phyloP scores from a whole-genome alignment of 768 basidiomycete genomes.

The Leccinum boreale region DNA sequence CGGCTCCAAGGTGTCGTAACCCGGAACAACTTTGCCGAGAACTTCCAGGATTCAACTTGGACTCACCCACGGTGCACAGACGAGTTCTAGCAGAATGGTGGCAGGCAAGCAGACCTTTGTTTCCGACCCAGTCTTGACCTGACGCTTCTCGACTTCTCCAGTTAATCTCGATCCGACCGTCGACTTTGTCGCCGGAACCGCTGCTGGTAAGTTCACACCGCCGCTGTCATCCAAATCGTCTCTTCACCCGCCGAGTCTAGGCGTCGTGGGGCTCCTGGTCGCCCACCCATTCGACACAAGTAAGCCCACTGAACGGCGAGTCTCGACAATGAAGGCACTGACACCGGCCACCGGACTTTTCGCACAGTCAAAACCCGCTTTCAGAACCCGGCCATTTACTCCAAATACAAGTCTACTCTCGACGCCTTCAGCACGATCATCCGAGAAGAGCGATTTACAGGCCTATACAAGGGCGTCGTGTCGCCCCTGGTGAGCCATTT shows the following conservation, averaged over 20 bases:
- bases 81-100: conserved; percentile 13
- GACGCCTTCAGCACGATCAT: conserved; percentile 66
- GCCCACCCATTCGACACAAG: conserved; percentile 80
- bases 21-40: background rate
- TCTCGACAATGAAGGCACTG: background rate
- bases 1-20: background rate
- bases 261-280: conserved; percentile 61
- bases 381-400: conserved; percentile 58
- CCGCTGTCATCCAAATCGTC: background rate
- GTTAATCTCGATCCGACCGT: conserved; percentile 54
- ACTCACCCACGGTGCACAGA: background rate
- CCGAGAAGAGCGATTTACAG: conserved; percentile 63
- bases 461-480: conserved; percentile 72
- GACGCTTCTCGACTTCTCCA: background rate
- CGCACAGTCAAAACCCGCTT: conserved; percentile 74
- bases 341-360: background rate
- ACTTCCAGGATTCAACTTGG: background rate
- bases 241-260: conserved; percentile 23
- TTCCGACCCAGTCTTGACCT: background rate
- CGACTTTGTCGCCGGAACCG: conserved; percentile 79
- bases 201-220: conserved; percentile 42
- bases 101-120: conserved; percentile 10
- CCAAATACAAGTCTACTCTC: conserved; percentile 60
- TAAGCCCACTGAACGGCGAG: conserved; percentile 16
- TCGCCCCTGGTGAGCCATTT: conserved; percentile 67